Conservation (phyloP, 179 eudicot genomes). For the Gypsophila paniculata region DNA sequence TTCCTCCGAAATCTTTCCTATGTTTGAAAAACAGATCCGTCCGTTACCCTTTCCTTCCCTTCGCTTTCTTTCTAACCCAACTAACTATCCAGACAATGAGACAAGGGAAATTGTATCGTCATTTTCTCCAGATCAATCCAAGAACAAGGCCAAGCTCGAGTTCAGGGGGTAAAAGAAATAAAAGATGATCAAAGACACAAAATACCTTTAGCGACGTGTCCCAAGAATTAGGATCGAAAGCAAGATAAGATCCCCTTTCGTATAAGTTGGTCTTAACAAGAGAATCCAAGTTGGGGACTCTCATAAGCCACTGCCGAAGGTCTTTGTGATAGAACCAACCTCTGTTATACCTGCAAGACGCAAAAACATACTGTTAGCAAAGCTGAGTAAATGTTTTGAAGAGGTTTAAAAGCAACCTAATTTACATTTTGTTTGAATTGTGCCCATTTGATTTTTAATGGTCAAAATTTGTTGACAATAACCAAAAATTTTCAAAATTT, state of each 20-base stretch:
- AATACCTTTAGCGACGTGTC: conserved; percentile 67
- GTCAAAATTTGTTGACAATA: not conserved
- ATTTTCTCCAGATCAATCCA: conserved; percentile 23
- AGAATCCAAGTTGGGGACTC: conserved; percentile 58
- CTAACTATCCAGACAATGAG: not conserved
- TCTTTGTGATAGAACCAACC: conserved; percentile 87
- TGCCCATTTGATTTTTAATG: not conserved
- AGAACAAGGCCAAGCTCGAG: not conserved
- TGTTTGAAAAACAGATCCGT: not conserved
- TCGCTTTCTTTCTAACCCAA: not conserved
- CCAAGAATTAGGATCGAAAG: conserved; percentile 80
- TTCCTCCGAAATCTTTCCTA: not conserved
- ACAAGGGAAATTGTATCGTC: no score
- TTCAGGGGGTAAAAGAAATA: not conserved
- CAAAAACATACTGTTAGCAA: conserved; percentile 16
- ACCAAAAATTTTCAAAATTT: not conserved
- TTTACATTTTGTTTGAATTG: not conserved
- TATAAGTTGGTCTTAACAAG: conserved; percentile 60
- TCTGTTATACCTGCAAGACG: conserved; percentile 51
- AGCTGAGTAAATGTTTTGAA: not conserved
- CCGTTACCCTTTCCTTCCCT: no score
- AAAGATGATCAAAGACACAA: not conserved
- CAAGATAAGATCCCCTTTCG: conserved; percentile 68
- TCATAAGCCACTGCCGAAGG: conserved; percentile 54
- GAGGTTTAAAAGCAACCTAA: not conserved